Evolutionary conservation across 768 basidiomycete genomes (phyloP).

Genomic region (Macrocybe gigantea): DNA sequence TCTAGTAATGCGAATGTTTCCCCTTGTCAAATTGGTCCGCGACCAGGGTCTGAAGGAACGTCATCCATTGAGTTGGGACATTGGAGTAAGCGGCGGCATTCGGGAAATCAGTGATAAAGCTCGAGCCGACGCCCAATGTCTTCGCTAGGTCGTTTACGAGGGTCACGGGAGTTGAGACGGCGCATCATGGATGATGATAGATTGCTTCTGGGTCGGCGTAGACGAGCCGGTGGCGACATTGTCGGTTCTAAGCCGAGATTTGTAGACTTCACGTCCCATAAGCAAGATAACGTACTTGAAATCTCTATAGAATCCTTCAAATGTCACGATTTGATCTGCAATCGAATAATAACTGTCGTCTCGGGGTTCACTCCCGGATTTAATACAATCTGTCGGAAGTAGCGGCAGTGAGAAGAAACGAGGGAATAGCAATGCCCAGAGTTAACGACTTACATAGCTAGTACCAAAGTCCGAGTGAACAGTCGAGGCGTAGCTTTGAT

Average conservation of each 20-base stretch:
- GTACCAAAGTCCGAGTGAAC: conserved; percentile 13
- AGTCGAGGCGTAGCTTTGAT: conserved; percentile 14
- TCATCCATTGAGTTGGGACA: too few species aligned
- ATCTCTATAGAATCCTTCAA: conserved; percentile 18
- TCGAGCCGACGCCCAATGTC: conserved; percentile 16
- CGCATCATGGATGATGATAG: conserved; percentile 23
- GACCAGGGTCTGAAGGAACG: too few species aligned
- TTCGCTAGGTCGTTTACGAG: conserved; percentile 16
- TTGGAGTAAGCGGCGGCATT: conserved; percentile 1
- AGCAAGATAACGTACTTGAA: conserved; percentile 18
- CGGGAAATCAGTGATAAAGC: conserved; percentile 24
- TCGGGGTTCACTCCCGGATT: conserved; percentile 20
- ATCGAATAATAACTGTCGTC: conserved; percentile 18
- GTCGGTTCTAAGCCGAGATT: conserved; percentile 12
- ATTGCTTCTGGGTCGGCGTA: conserved; percentile 19
- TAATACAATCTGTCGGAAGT: conserved; percentile 14
- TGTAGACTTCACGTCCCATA: neutral
- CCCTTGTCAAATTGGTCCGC: too few species aligned
- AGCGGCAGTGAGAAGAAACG: neutral
- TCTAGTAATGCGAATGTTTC: too few species aligned
- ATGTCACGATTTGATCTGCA: conserved; percentile 23
- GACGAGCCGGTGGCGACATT: conserved; percentile 12
- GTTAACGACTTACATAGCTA: conserved; percentile 9
- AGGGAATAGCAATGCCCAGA: neutral
- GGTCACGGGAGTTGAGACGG: conserved; percentile 16